Evolutionary conservation across 768 basidiomycete species (phyloP), one percentile per base, ranked within the genome.

Genomic region (Suillus ampliporus): DNA sequence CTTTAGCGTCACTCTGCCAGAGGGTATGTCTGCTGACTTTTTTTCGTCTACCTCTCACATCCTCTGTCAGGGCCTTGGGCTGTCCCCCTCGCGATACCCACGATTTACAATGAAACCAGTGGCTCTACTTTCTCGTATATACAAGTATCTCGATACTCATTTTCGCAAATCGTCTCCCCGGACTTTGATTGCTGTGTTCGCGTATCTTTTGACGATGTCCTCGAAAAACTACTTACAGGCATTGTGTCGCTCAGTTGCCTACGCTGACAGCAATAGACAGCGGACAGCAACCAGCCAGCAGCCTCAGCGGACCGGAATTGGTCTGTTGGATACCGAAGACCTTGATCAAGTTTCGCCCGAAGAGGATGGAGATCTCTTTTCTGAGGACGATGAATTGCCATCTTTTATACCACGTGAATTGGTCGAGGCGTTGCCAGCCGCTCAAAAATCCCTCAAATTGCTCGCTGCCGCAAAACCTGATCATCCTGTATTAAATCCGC

Each of bases 401-500:
- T 73, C 74, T 5, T 94, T 95, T 73, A 84, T 94, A 62, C 82
- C 85, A 4, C 65, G 67, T 6, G 78, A 78, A 14, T 72, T 89
- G 34, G 75, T 83, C 8, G 78, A 82, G 50, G 79, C 84, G 8
- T 74, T 94, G 4, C 82, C 86, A 14, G 83, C 84, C 4, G 91
- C 91, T 1, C 85, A 85, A 64, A 88, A 85, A 67, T 94, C 93
- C 0, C 74, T 94, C 11, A 79, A 83, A 34, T 75, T 95, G 4
- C 80, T 94, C 0, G 80, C 80, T 53, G 82, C 81, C 11, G 91
- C 92, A 4, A 78, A 85, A 61, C 87, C 90, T 0, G 82, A 86
- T 52, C 90, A 92, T 68, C 80, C 81, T 0, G 71, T 91, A 13
- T 74, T 91, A n/a, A 74, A 63, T 40, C 67, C 67, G 8, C 68